Base-by-base conservation (phyloP, 169 alveolate genomes). In the Theileria annulata region DNA sequence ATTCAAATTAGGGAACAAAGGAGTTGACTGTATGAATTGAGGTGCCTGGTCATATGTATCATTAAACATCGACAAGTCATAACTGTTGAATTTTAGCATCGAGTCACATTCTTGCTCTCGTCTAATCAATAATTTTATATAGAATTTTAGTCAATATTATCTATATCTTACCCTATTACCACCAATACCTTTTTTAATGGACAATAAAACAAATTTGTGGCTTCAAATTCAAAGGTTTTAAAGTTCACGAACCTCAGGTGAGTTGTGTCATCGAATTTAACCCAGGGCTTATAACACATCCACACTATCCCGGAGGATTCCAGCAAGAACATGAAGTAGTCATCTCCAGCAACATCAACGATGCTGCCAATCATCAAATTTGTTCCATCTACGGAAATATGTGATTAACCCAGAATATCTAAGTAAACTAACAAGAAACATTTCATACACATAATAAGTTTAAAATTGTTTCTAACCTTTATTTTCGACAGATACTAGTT, bases 11-110 rank as follows among this genome's bases (percentile, higher is more conserved):
- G 80, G 72, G 72, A 80, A 80, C 60, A 80, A 13, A 12, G 88
- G 82, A 25, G 77, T 78, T 25, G 88, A 80, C 54, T 80, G 88
- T 6, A 80, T 66, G 21, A 80, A 71, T 51, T 80, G 88, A 30
- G 77, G 69, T 12, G 56, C 21, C 54, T 80, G 76, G 17, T 33
- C 78, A 23, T 21, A 23, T 27, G 58, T 27, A 31, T 21, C 23
- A 13, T 33, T 28, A 27, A 25, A 19, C 23, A 28, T 0, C 48
- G 69, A 33, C 58, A 80, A 71, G 66, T 73, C 72, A 77, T 80
- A 80, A 31, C 74, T 80, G 78, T 82, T 82, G 75, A 82, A 82
- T 75, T 82, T 82, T 6, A 80, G 73, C 81, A 80, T 80, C 0
- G 49, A 58, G 48, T 80, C 82, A 8, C 64, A 73, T n/a, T 82